A percentile compares a stretch with the other conserved stretches of the same genome.
phyloP scores from a whole-genome alignment of 108 stramenopile genomes.

The Nitzschia putrida region DNA sequence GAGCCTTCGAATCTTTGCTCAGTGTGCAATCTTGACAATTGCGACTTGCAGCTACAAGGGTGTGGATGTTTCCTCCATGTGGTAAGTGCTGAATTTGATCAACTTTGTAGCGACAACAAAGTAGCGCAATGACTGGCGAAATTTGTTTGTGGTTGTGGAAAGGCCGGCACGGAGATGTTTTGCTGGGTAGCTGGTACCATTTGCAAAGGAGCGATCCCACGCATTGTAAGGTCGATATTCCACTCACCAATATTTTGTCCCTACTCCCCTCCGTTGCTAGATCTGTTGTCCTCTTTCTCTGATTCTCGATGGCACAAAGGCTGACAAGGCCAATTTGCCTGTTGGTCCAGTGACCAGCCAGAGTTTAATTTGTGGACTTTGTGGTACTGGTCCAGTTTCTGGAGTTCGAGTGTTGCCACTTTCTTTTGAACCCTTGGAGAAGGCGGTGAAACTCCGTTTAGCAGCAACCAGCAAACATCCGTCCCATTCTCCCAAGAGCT shows the following conservation, averaged over 20 bases:
- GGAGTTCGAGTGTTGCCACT: constrained; percentile 22
- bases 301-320: background rate
- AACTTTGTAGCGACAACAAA: too few species aligned
- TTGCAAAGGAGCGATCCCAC: too few species aligned
- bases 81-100: constrained; percentile 5
- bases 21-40: background rate
- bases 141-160: too few species aligned
- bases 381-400: constrained; percentile 3
- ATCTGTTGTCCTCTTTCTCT: constrained; percentile 5
- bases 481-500: background rate
- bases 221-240: background rate
- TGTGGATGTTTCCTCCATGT: constrained; percentile 21
- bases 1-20: background rate
- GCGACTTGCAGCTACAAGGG: constrained; percentile 2
- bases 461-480: background rate
- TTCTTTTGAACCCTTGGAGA: constrained; percentile 3
- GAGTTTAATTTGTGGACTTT: background rate
- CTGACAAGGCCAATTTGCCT: background rate
- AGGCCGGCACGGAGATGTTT: too few species aligned
- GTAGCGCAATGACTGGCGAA: too few species aligned
- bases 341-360: background rate
- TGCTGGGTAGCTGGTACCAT: too few species aligned
- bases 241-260: background rate
- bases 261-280: background rate
- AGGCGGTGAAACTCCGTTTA: constrained; percentile 2